Conservation (phyloP, 129 eudicot species). For the Dittrichia graveolens region DNA sequence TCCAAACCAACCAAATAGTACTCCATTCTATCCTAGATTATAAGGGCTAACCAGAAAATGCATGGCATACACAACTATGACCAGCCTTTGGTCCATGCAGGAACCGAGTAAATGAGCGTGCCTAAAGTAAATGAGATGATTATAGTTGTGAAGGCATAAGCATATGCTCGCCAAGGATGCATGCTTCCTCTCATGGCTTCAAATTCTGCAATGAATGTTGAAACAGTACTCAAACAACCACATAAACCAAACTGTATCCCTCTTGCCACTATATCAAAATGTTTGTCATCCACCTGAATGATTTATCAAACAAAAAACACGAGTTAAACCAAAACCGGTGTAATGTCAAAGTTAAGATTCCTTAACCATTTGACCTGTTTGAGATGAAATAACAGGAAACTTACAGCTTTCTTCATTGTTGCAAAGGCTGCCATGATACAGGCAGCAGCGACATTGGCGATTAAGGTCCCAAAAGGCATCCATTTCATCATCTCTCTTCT, state of each 20-base stretch:
- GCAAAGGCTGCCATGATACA: slow-evolving; percentile 94
- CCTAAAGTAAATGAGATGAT: slow-evolving; percentile 62
- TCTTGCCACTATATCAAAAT: slow-evolving; percentile 53
- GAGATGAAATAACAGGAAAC: background rate
- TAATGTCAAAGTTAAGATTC: background rate
- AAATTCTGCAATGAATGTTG: slow-evolving; percentile 84
- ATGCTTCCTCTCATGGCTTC: slow-evolving; percentile 64
- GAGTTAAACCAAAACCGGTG: background rate
- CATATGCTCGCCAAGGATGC: slow-evolving; percentile 76
- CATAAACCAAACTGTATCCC: slow-evolving; percentile 80
- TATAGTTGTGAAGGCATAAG: slow-evolving; percentile 62
- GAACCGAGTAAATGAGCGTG: slow-evolving; percentile 79
- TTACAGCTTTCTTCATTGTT: slow-evolving; percentile 68
- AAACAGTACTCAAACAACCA: slow-evolving; percentile 93
- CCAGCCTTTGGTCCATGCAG: slow-evolving; percentile 64
- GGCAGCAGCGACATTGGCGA: slow-evolving; percentile 79
- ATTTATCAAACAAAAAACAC: background rate
- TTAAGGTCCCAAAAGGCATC: slow-evolving; percentile 90
- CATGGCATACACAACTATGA: slow-evolving; percentile 4
- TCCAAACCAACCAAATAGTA: background rate
- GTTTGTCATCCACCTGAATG: slow-evolving; percentile 45
- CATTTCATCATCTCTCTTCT: slow-evolving; percentile 50
- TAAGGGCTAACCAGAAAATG: background rate
- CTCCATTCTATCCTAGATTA: background rate
- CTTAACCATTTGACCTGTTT: background rate